These are phyloP conservation scores for Zasmidium cellare DNA, from an alignment of 2,329 filamentous ascomycete genomes.

Conservation along the genomic window DNA sequence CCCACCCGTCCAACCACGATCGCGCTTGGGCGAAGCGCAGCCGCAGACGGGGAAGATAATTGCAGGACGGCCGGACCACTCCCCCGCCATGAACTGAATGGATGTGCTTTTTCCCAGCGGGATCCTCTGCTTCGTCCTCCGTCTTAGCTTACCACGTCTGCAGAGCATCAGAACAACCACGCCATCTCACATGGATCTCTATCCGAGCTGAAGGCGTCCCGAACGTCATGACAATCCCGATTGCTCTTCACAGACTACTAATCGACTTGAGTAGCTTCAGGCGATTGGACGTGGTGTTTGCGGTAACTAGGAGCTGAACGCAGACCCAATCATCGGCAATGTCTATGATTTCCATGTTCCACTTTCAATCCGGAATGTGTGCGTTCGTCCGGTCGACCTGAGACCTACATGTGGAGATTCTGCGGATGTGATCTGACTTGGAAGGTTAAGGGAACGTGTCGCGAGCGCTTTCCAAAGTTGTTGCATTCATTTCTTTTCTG, in stretches of 20 bases:
- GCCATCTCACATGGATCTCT: background rate
- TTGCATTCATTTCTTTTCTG: background rate
- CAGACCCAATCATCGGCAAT: background rate
- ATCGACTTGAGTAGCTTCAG: background rate
- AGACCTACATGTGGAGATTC: background rate
- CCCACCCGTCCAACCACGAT: conserved; percentile 10
- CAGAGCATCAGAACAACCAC: background rate
- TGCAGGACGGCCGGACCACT: background rate
- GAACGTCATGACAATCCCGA: background rate
- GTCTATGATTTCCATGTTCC: background rate
- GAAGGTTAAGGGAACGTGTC: no score
- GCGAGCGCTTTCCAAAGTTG: background rate
- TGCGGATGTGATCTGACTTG: no score
- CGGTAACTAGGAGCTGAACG: no score
- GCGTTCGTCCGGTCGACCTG: background rate
- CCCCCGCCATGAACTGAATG: background rate
- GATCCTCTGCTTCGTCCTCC: background rate
- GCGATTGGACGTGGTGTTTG: no score
- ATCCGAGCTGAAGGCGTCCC: background rate
- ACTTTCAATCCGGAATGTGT: background rate
- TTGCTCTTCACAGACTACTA: background rate
- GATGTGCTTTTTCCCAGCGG: background rate
- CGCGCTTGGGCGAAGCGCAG: conserved; percentile 2
- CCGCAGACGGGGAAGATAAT: conserved; percentile 1
- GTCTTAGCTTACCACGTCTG: conserved; percentile 1